phyloP scores from a whole-genome alignment of 2,329 filamentous ascomycete genomes.

The Zarea fungicola region DNA sequence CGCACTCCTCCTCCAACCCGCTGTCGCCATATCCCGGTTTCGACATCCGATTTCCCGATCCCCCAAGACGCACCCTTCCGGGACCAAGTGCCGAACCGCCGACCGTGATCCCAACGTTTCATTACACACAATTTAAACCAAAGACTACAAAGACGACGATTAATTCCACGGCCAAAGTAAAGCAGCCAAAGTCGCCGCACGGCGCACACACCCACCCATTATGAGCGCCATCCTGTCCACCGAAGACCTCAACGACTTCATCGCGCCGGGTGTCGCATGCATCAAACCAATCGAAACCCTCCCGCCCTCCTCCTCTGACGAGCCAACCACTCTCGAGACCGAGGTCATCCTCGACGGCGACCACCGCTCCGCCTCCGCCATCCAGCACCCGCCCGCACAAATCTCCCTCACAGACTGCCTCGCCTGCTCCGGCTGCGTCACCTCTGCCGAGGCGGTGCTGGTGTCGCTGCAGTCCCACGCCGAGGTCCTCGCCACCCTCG shows the following conservation, averaged over 20 bases:
- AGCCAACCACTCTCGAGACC: constrained; percentile 45
- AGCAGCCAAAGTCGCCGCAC: neutral
- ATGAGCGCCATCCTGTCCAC: constrained; percentile 98
- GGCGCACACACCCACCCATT: constrained; percentile 19
- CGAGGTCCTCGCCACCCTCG: constrained; percentile 80
- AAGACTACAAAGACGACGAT: too few species aligned
- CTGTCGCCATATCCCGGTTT: too few species aligned
- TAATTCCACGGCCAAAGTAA: too few species aligned
- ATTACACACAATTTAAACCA: too few species aligned
- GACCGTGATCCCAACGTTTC: too few species aligned
- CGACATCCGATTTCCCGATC: too few species aligned
- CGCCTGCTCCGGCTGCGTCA: constrained; percentile 95
- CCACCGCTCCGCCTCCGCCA: constrained; percentile 42
- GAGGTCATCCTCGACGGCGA: constrained; percentile 94
- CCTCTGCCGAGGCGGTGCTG: constrained; percentile 93
- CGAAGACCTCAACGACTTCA: constrained; percentile 98
- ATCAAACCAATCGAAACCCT: constrained; percentile 97
- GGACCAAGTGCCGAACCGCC: neutral
- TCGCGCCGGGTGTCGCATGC: constrained; percentile 93
- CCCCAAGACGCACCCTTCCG: neutral
- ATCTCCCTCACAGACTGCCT: constrained; percentile 97
- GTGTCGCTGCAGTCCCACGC: constrained; percentile 90
- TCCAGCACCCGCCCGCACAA: constrained; percentile 64
- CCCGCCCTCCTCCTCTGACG: constrained; percentile 48
- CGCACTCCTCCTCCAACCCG: neutral